These are phyloP conservation scores for Starmerella bacillaris DNA, from an alignment of 805 yeast species.

Conservation along the genomic window DNA sequence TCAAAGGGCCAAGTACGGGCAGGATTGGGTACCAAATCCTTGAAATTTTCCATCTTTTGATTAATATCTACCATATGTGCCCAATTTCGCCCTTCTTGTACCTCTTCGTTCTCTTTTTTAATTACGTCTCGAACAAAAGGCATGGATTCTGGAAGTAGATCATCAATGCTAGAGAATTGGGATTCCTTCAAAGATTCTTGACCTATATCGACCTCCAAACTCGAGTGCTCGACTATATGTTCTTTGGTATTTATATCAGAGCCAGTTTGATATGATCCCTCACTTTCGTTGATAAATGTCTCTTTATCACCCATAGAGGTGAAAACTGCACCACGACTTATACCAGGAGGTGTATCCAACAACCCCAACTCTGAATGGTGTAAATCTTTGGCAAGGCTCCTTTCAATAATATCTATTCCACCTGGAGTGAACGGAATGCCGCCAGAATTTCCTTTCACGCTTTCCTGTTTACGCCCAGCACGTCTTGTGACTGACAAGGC, in stretches of 20 bases:
- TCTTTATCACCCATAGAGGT: conserved; percentile 10
- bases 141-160: conserved; percentile 33
- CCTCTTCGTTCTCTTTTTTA: background rate
- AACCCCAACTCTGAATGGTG: conserved; percentile 61
- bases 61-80: conserved; percentile 86
- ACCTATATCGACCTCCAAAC: conserved; percentile 7
- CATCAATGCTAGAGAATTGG: conserved; percentile 25
- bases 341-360: conserved; percentile 68
- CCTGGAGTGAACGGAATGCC: conserved; percentile 89
- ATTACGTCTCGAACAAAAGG: conserved; percentile 27
- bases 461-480: conserved; percentile 41
- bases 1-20: conserved; percentile 93
- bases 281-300: conserved; percentile 10
- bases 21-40: conserved; percentile 77
- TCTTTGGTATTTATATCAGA: too few relatives aligned
- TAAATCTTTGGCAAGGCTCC: conserved; percentile 22
- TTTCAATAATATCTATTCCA: conserved; percentile 34
- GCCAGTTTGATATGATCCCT: too few relatives aligned
- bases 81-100: conserved; percentile 43
- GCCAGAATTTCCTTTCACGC: conserved; percentile 50
- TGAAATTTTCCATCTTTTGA: conserved; percentile 66
- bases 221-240: conserved; percentile 5
- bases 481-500: conserved; percentile 60
- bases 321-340: conserved; percentile 46
- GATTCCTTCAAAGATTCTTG: conserved; percentile 1